phyloP scores from a whole-genome alignment of 495 filamentous ascomycete genomes.

The Tuber umbilicatum region DNA sequence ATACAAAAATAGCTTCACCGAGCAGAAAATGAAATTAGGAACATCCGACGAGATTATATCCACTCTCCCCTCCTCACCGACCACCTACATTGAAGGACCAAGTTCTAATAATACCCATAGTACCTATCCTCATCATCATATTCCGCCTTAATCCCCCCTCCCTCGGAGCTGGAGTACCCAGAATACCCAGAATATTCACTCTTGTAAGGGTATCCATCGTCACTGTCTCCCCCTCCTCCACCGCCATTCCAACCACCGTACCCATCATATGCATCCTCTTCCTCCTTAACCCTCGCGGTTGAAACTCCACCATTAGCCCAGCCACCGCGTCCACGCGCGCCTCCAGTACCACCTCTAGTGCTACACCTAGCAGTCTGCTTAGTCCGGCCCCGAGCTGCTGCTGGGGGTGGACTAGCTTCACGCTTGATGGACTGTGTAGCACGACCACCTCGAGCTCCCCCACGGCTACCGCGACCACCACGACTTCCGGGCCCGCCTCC shows the following conservation, averaged over 20 bases:
- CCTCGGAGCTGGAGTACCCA: not conserved
- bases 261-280: not conserved
- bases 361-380: not conserved
- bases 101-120: not conserved
- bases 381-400: not conserved
- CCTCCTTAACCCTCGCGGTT: not conserved
- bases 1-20: not conserved
- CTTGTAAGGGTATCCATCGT: not conserved
- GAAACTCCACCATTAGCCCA: not conserved
- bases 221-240: not conserved
- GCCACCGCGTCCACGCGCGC: not conserved
- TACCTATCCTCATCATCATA: not conserved
- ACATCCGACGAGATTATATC: not conserved
- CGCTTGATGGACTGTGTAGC: not conserved
- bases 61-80: not conserved
- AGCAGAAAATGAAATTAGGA: not conserved
- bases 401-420: not conserved
- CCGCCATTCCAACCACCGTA: not conserved
- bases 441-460: not conserved
- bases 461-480: not conserved
- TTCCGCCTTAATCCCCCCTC: not conserved
- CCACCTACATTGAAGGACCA: not conserved
- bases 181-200: not conserved
- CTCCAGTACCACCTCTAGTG: not conserved
- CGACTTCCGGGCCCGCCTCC: not conserved